A percentile compares a stretch with the other conserved stretches of the same genome.
Conservation (phyloP, 768 basidiomycete species). For the Saitozyma podzolica region DNA sequence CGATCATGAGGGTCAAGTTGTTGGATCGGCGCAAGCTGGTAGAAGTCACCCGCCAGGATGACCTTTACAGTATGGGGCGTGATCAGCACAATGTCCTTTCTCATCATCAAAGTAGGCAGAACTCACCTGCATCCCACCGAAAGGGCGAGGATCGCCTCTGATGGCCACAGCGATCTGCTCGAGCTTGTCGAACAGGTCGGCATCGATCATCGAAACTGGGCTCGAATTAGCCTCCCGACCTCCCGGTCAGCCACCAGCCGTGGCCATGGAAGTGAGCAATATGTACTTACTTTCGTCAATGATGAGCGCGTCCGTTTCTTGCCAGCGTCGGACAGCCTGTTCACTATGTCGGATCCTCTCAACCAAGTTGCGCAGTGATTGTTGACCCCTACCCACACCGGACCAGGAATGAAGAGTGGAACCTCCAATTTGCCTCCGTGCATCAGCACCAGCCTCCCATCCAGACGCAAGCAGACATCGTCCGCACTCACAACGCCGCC, state of each 20-base stretch:
- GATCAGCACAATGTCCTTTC: background rate
- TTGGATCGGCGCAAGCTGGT: slow-evolving; percentile 54
- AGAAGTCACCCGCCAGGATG: slow-evolving; percentile 55
- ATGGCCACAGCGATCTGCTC: slow-evolving; percentile 48
- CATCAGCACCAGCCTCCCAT: background rate
- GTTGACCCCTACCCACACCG: slow-evolving; percentile 32
- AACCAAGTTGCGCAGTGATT: slow-evolving; percentile 15
- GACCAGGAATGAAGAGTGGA: slow-evolving; percentile 42
- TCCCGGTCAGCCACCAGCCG: background rate
- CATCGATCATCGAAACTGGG: slow-evolving; percentile 53
- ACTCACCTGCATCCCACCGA: slow-evolving; percentile 50
- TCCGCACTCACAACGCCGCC: slow-evolving; percentile 56
- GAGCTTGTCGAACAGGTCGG: slow-evolving; percentile 51
- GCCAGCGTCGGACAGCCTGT: slow-evolving; percentile 33
- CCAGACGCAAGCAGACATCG: background rate
- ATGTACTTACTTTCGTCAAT: slow-evolving; percentile 45
- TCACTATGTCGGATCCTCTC: slow-evolving; percentile 16
- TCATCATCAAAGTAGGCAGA: background rate
- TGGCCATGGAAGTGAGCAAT: too few species aligned
- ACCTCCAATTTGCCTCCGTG: slow-evolving; percentile 35
- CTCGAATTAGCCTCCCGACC: background rate
- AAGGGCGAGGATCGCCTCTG: slow-evolving; percentile 36
- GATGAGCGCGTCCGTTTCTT: slow-evolving; percentile 34
- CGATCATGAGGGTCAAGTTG: slow-evolving; percentile 9
- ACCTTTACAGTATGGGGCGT: slow-evolving; percentile 1